A percentile compares a stretch with the other conserved stretches of the same genome.
Evolutionary conservation across 2,329 filamentous ascomycete species (phyloP).

Genomic region (Cladosporium sp.): DNA sequence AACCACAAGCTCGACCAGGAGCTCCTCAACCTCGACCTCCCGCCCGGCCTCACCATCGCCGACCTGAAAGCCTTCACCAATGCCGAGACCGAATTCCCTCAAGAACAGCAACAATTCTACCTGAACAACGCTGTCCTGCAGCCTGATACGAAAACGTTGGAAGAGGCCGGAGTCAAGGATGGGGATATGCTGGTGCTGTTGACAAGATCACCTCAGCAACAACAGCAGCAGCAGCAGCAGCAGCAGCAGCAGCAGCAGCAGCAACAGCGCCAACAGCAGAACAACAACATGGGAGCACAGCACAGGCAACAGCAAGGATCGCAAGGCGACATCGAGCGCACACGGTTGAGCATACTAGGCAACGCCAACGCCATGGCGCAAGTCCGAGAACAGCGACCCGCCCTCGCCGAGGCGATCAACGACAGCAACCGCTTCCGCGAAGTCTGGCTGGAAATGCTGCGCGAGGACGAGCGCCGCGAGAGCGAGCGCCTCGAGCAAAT

Average conservation of each 20-base stretch:
- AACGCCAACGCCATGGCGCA: conserved; percentile 67
- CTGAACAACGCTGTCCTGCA: conserved; percentile 78
- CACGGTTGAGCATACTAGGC: conserved; percentile 75
- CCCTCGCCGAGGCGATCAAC: conserved; percentile 69
- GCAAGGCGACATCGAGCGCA: conserved; percentile 61
- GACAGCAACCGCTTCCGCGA: conserved; percentile 71
- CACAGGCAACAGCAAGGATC: conserved; percentile 29
- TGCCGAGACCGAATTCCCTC: conserved; percentile 70
- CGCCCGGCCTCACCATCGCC: conserved; percentile 72
- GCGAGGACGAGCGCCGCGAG: conserved; percentile 65
- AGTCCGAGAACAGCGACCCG: conserved; percentile 65
- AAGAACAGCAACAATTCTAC: conserved; percentile 73
- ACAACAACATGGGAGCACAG: conserved; percentile 31
- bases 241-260: conserved; percentile 28
- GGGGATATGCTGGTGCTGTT: conserved; percentile 91
- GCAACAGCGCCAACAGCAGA: conserved; percentile 31
- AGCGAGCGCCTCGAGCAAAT: conserved; percentile 76
- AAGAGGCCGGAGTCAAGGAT: conserved; percentile 72
- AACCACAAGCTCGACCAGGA: conserved; percentile 62
- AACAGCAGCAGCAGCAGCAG: conserved; percentile 38
- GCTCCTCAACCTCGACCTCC: conserved; percentile 75
- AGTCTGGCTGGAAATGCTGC: conserved; percentile 60
- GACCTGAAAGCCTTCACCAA: conserved; percentile 84
- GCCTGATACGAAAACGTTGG: conserved; percentile 73
- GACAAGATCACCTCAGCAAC: conserved; percentile 46